Evolutionary conservation across 176 grass and related monocot genomes (phyloP).

Genomic region (Carex pumila): DNA sequence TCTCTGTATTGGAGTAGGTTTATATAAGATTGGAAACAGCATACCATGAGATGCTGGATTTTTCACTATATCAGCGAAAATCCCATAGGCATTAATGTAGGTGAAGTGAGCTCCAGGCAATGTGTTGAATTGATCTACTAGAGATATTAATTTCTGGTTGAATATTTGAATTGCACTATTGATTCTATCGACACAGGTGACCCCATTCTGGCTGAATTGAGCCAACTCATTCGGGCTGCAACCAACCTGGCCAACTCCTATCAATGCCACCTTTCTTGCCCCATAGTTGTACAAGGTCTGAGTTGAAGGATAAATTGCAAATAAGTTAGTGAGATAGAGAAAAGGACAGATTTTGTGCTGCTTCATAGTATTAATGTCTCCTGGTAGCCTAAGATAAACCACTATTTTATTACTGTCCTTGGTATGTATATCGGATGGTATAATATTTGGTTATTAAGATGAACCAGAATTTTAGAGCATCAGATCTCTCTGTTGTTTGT

Average conservation of each 20-base stretch:
- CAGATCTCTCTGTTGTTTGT: not conserved
- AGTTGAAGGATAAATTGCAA: not conserved
- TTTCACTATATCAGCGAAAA: slow-evolving; percentile 61
- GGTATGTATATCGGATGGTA: not conserved
- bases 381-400: not conserved
- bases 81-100: slow-evolving; percentile 69
- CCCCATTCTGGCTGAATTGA: slow-evolving; percentile 58
- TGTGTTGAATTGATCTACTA: slow-evolving; percentile 66
- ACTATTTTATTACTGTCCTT: not conserved
- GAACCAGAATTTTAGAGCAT: not conserved
- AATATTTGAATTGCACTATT: slow-evolving; percentile 73
- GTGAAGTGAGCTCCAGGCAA: slow-evolving; percentile 68
- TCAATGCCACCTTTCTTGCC: slow-evolving; percentile 77
- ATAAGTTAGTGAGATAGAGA: not conserved
- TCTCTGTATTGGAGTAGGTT: not conserved
- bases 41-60: slow-evolving; percentile 31
- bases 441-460: not conserved
- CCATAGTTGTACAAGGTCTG: slow-evolving; percentile 65
- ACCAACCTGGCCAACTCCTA: slow-evolving; percentile 75
- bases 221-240: slow-evolving; percentile 86
- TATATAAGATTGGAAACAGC: not conserved
- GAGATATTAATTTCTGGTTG: slow-evolving; percentile 42
- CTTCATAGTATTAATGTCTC: not conserved
- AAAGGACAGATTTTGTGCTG: not conserved
- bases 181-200: slow-evolving; percentile 50